Evolutionary conservation across 108 stramenopile species (phyloP).

Genomic region (Skeletonema potamos): DNA sequence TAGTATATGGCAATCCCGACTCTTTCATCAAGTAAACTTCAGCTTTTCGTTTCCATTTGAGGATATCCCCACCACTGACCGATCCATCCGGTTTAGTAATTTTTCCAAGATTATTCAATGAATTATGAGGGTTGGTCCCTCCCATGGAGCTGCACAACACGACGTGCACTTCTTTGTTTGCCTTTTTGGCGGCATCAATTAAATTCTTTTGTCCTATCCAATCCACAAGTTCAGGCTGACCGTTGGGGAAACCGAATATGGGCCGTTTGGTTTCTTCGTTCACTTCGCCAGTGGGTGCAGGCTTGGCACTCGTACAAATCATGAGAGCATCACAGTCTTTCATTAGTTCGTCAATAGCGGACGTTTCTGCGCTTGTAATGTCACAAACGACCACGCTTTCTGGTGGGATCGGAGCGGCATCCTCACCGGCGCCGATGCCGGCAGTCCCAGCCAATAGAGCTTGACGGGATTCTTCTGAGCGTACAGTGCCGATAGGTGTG

Average conservation of each 20-base stretch:
- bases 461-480: conserved; percentile 51
- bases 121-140: conserved; percentile 75
- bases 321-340: conserved; percentile 69
- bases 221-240: conserved; percentile 72
- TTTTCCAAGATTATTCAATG: conserved; percentile 70
- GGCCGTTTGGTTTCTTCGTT: conserved; percentile 55
- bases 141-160: conserved; percentile 81
- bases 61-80: conserved; percentile 70
- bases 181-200: conserved; percentile 70
- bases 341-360: conserved; percentile 39
- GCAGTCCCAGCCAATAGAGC: conserved; percentile 39
- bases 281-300: conserved; percentile 64
- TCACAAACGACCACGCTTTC: conserved; percentile 57
- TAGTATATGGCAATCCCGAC: conserved; percentile 70
- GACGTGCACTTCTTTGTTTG: conserved; percentile 57
- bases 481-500: conserved; percentile 47
- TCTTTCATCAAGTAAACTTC: conserved; percentile 65
- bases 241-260: conserved; percentile 62
- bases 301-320: conserved; percentile 83
- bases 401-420: not conserved
- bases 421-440: conserved; percentile 11
- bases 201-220: conserved; percentile 88
- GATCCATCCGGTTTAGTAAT: conserved; percentile 54
- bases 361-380: conserved; percentile 47
- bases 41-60: conserved; percentile 80